These are phyloP conservation scores for Microcyclospora tardicrescens DNA, from an alignment of 2,329 filamentous ascomycete species.

Conservation along the genomic window DNA sequence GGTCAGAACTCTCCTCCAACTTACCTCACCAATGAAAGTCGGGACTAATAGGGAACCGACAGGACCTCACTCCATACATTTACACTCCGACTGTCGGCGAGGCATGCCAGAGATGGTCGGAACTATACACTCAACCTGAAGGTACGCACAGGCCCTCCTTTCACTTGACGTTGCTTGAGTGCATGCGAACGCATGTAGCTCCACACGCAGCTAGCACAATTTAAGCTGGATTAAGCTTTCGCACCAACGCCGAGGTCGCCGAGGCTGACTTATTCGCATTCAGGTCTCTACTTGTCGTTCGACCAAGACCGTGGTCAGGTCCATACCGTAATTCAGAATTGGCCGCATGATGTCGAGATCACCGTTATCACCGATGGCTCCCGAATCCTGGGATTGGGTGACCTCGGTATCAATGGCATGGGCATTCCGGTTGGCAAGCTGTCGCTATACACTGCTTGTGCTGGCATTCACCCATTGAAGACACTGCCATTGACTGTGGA, in stretches of 20 bases:
- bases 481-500: slow-evolving; percentile 52
- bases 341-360: slow-evolving; percentile 89
- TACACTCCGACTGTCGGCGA: slow-evolving; percentile 90
- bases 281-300: slow-evolving; percentile 81
- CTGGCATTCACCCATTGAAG: slow-evolving; percentile 72
- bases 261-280: neutral
- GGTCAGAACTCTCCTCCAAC: slow-evolving; percentile 21
- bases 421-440: slow-evolving; percentile 97
- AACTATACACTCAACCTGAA: slow-evolving; percentile 89
- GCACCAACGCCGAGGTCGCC: neutral
- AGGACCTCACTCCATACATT: slow-evolving; percentile 70
- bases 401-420: slow-evolving; percentile 93
- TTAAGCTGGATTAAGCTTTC: no score
- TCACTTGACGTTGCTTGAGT: no score
- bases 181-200: no score
- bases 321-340: slow-evolving; percentile 77
- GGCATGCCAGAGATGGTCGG: slow-evolving; percentile 91
- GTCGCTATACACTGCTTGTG: slow-evolving; percentile 85
- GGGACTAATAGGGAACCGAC: slow-evolving; percentile 9
- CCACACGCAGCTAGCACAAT: no score
- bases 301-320: slow-evolving; percentile 81
- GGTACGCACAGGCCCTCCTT: slow-evolving; percentile 32
- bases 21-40: neutral
- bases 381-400: slow-evolving; percentile 80
- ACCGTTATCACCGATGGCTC: slow-evolving; percentile 95